Conservation (phyloP, 1,284 basidiomycete genomes). For the Chondrostereum purpureum region DNA sequence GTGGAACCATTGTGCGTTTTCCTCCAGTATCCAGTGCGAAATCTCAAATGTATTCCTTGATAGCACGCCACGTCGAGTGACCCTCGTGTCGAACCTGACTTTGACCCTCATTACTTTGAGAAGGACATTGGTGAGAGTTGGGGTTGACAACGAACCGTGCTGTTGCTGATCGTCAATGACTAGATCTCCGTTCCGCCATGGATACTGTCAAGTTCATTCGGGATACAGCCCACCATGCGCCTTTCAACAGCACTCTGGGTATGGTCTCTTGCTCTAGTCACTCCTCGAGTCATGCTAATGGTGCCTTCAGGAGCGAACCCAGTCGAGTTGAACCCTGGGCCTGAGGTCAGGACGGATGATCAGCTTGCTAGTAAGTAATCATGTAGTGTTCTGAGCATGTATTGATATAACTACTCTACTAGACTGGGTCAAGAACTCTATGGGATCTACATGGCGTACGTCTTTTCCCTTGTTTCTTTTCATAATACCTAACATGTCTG, state of each 20-base stretch:
- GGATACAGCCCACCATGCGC: not conserved
- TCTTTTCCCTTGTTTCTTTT: not conserved
- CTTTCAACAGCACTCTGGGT: not conserved
- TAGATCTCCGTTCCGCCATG: not conserved
- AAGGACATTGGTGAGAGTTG: slow-evolving; percentile 32
- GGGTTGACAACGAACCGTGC: not conserved
- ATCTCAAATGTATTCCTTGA: not conserved
- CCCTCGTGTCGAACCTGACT: slow-evolving; percentile 31
- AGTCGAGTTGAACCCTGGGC: not conserved
- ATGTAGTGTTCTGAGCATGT: not conserved
- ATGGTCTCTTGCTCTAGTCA: not conserved
- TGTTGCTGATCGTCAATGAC: not conserved
- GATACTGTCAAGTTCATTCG: not conserved
- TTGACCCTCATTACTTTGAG: slow-evolving; percentile 45
- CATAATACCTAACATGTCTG: not conserved
- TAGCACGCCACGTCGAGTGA: slow-evolving; percentile 33
- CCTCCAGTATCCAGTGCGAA: not conserved
- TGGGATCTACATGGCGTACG: slow-evolving; percentile 1
- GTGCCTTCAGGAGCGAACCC: too few species aligned
- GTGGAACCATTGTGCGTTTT: slow-evolving; percentile 32
- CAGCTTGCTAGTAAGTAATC: not conserved
- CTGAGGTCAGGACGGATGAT: not conserved
- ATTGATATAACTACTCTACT: not conserved
- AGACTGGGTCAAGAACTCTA: slow-evolving; percentile 1
- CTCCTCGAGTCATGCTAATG: too few species aligned